Conservation (phyloP, 257 asterid species). For the Capsicum baccatum region DNA sequence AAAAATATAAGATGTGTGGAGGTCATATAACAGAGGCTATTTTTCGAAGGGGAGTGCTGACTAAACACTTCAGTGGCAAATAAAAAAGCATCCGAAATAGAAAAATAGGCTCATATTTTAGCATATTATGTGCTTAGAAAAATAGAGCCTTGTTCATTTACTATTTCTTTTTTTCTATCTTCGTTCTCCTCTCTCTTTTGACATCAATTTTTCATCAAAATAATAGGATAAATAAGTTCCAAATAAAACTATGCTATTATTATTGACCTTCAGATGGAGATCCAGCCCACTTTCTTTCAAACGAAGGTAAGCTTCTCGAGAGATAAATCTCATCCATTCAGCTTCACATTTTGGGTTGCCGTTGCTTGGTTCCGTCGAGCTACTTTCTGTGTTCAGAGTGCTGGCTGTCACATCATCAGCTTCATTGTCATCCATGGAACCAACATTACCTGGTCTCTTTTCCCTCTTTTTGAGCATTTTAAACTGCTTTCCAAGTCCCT, state of each 20-base stretch:
- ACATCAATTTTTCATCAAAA: slow-evolving; percentile 18
- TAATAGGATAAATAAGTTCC: background rate
- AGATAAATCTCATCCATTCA: slow-evolving; percentile 63
- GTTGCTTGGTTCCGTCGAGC: slow-evolving; percentile 42
- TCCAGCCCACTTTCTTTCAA: slow-evolving; percentile 74
- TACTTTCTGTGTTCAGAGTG: slow-evolving; percentile 51
- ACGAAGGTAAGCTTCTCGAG: slow-evolving; percentile 75
- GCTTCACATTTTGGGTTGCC: slow-evolving; percentile 46
- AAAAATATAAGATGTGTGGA: background rate
- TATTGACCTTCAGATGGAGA: slow-evolving; percentile 81
- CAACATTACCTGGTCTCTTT: slow-evolving; percentile 45
- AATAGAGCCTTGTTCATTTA: background rate
- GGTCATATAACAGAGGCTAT: background rate
- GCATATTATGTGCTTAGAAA: background rate
- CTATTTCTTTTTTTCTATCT: background rate
- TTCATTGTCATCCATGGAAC: slow-evolving; percentile 50
- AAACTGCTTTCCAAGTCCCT: slow-evolving; percentile 96
- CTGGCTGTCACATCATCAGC: slow-evolving; percentile 48
- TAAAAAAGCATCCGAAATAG: background rate
- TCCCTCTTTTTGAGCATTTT: slow-evolving; percentile 87
- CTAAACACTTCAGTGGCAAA: background rate
- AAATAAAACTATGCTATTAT: slow-evolving; percentile 1
- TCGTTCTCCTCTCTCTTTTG: background rate
- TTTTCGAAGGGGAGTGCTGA: background rate
- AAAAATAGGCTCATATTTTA: background rate